Percentiles rank a stretch among this genome's conserved stretches.
These are phyloP conservation scores for Raphanus sativus DNA, from an alignment of 345 rosid species.

Conservation along the genomic window DNA sequence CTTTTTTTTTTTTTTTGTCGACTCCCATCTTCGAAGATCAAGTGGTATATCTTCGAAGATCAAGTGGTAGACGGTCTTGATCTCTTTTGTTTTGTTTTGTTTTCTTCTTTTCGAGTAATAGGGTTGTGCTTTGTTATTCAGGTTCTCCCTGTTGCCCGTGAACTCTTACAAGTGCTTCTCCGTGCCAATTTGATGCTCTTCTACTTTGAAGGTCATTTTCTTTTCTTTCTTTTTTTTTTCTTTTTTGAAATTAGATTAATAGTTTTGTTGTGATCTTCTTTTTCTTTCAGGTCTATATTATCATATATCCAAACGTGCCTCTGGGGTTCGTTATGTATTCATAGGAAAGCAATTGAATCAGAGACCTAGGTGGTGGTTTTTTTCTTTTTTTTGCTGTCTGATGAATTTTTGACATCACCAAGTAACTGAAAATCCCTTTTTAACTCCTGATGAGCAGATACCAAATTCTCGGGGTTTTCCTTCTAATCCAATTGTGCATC, in stretches of 20 bases:
- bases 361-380: conserved; percentile 68
- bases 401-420: background rate
- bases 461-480: conserved; percentile 89
- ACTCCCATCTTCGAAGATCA: too few relatives aligned
- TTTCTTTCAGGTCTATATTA: conserved; percentile 69
- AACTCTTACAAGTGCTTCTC: conserved; percentile 72
- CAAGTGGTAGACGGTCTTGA: too few relatives aligned
- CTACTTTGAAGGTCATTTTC: conserved; percentile 86
- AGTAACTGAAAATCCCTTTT: conserved; percentile 31
- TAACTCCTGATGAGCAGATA: conserved; percentile 53
- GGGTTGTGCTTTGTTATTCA: conserved; percentile 32
- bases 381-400: conserved; percentile 12
- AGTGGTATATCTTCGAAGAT: too few relatives aligned
- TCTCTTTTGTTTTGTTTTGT: background rate
- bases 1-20: conserved; percentile 7
- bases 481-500: conserved; percentile 84
- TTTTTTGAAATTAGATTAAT: background rate
- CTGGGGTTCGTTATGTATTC: conserved; percentile 83
- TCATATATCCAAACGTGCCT: conserved; percentile 86
- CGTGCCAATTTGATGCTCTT: conserved; percentile 94
- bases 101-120: background rate
- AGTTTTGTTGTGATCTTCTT: background rate
- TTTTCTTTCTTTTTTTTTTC: background rate
- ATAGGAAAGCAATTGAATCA: conserved; percentile 93
- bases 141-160: conserved; percentile 80